Evolutionary conservation across 225 moss, liverwort and hornwort genomes (phyloP).

Genomic region (Physcomitrellopsis africana): DNA sequence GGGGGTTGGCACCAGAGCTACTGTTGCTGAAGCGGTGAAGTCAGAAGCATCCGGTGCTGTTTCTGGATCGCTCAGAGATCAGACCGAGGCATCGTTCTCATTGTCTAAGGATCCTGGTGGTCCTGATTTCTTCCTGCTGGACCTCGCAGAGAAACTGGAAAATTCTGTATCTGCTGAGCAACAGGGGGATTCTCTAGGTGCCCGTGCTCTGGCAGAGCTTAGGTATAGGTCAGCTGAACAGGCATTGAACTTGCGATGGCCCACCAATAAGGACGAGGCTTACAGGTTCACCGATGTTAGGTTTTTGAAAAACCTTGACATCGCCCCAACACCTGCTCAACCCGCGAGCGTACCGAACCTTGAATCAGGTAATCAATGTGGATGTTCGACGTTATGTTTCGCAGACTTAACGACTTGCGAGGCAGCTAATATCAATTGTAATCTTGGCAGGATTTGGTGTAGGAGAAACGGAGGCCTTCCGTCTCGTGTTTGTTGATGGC

Average conservation of each 20-base stretch:
- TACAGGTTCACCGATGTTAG: constrained; percentile 90
- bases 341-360: constrained; percentile 21
- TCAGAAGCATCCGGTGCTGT: constrained; percentile 43
- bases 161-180: constrained; percentile 50
- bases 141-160: constrained; percentile 91
- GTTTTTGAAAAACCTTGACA: constrained; percentile 74
- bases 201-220: constrained; percentile 62
- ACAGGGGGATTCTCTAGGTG: constrained; percentile 39
- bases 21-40: constrained; percentile 56
- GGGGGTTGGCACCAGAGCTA: constrained; percentile 46
- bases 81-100: constrained; percentile 67
- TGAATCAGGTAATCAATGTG: constrained; percentile 46
- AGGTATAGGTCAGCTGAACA: constrained; percentile 81
- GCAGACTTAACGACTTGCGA: not conserved
- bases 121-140: constrained; percentile 91
- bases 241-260: constrained; percentile 77
- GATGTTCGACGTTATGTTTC: not conserved
- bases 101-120: constrained; percentile 38
- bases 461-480: constrained; percentile 48
- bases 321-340: constrained; percentile 45
- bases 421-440: constrained; percentile 11
- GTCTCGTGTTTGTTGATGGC: constrained; percentile 78
- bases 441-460: constrained; percentile 43
- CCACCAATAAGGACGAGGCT: constrained; percentile 71
- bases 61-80: constrained; percentile 79